Conservation (phyloP, 352 stramenopile species). For the Pythium graminicola region DNA sequence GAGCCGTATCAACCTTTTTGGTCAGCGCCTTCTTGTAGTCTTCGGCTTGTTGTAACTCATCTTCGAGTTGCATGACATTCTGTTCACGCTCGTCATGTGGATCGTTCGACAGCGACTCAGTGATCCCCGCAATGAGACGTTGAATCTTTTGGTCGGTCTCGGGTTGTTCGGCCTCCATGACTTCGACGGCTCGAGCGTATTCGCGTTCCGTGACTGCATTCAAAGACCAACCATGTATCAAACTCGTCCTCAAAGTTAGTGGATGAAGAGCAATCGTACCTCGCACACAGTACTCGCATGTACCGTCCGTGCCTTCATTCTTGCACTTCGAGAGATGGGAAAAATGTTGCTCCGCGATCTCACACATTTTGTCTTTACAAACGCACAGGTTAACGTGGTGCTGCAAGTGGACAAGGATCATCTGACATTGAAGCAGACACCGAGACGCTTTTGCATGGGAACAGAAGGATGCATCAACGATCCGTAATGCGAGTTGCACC, state of each 20-base stretch:
- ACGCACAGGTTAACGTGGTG: constrained; percentile 25
- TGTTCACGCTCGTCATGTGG: constrained; percentile 21
- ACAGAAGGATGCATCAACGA: constrained; percentile 31
- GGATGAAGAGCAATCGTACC: constrained; percentile 14
- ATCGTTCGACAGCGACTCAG: constrained; percentile 23
- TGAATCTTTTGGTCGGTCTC: constrained; percentile 23
- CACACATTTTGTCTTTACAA: constrained; percentile 22
- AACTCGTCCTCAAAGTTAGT: too few relatives aligned
- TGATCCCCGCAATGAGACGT: constrained; percentile 18
- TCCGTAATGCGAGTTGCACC: constrained; percentile 18
- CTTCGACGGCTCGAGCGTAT: constrained; percentile 23
- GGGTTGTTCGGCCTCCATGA: constrained; percentile 24
- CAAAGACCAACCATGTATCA: neutral
- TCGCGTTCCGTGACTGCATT: constrained; percentile 23
- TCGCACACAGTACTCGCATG: constrained; percentile 32
- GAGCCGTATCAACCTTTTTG: constrained; percentile 11
- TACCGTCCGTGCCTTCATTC: constrained; percentile 7
- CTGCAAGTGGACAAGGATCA: constrained; percentile 25
- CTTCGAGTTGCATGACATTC: constrained; percentile 26
- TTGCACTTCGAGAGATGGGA: constrained; percentile 23
- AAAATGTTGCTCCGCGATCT: constrained; percentile 28
- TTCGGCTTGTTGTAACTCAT: constrained; percentile 28
- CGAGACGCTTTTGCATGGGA: constrained; percentile 19
- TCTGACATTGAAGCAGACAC: constrained; percentile 27
- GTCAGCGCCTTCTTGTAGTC: constrained; percentile 22